Conservation (phyloP, 2,329 filamentous ascomycete species). For the Chrysoporthe austroafricana region DNA sequence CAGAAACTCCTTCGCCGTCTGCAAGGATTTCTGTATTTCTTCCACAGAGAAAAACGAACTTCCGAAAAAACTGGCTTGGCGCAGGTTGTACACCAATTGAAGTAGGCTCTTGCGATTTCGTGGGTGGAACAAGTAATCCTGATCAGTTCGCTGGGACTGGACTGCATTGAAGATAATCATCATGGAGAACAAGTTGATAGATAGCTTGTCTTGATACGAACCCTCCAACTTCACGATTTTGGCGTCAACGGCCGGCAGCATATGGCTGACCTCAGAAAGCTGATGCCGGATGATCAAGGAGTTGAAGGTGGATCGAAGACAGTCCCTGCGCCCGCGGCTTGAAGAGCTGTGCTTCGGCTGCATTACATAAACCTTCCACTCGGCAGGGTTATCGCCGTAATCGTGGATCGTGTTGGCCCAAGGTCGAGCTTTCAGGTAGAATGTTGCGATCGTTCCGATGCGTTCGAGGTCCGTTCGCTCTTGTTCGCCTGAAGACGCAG, state of each 20-base stretch:
- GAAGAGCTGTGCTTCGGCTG: slow-evolving; percentile 55
- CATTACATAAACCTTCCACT: slow-evolving; percentile 77
- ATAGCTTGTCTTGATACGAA: slow-evolving; percentile 82
- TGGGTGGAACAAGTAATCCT: slow-evolving; percentile 87
- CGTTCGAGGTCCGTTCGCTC: slow-evolving; percentile 69
- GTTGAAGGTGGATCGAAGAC: slow-evolving; percentile 72
- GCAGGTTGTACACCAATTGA: slow-evolving; percentile 74
- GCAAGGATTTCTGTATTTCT: slow-evolving; percentile 66
- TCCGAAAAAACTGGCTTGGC: slow-evolving; percentile 83
- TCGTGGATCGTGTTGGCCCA: slow-evolving; percentile 69
- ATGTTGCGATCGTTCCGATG: slow-evolving; percentile 65
- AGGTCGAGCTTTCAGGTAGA: slow-evolving; percentile 77
- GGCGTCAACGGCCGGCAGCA: slow-evolving; percentile 74
- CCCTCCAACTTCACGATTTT: slow-evolving; percentile 75
- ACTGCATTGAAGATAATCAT: slow-evolving; percentile 85
- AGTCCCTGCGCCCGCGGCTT: slow-evolving; percentile 61
- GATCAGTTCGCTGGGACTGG: slow-evolving; percentile 80
- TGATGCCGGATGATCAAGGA: slow-evolving; percentile 81
- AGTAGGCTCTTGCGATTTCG: slow-evolving; percentile 70
- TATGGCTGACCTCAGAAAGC: slow-evolving; percentile 69
- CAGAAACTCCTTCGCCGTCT: slow-evolving; percentile 71
- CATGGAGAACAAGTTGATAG: slow-evolving; percentile 82
- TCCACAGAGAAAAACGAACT: slow-evolving; percentile 73
- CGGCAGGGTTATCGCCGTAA: slow-evolving; percentile 60
- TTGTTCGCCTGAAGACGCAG: slow-evolving; percentile 48